Percentiles rank a stretch among this genome's conserved stretches.
These are phyloP conservation scores for Wallacemonas collosoma DNA, from an alignment of 208 protist species.

Conservation along the genomic window DNA sequence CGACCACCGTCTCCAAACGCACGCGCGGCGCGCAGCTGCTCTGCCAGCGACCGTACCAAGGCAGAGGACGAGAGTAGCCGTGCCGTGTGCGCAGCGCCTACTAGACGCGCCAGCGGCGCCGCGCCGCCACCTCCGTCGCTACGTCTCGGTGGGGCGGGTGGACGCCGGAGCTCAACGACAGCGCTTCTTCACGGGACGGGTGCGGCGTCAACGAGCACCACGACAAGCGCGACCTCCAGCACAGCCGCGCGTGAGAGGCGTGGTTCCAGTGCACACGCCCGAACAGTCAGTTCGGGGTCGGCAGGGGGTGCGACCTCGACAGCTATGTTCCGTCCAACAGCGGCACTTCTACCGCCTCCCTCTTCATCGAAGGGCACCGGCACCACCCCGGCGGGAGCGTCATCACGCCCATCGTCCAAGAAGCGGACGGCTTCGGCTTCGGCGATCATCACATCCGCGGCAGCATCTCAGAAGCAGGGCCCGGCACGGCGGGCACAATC, in stretches of 20 bases:
- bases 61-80: not conserved
- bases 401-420: not conserved
- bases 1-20: conserved; percentile 1
- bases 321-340: no score
- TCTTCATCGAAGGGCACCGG: no score
- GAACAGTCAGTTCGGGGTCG: not conserved
- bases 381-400: no score
- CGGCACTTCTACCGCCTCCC: no score
- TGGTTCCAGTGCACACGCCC: not conserved
- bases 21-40: not conserved
- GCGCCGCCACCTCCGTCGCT: conserved; percentile 4
- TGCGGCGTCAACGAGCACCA: not conserved
- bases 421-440: not conserved
- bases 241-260: not conserved
- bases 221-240: not conserved
- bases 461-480: not conserved
- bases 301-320: no score
- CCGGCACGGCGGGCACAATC: no score
- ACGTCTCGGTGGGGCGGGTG: not conserved
- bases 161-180: not conserved
- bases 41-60: not conserved
- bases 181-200: not conserved
- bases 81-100: not conserved
- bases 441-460: not conserved
- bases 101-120: not conserved